phyloP scores from a whole-genome alignment of 176 grass and related monocot species.

The Cenchrus americanus region DNA sequence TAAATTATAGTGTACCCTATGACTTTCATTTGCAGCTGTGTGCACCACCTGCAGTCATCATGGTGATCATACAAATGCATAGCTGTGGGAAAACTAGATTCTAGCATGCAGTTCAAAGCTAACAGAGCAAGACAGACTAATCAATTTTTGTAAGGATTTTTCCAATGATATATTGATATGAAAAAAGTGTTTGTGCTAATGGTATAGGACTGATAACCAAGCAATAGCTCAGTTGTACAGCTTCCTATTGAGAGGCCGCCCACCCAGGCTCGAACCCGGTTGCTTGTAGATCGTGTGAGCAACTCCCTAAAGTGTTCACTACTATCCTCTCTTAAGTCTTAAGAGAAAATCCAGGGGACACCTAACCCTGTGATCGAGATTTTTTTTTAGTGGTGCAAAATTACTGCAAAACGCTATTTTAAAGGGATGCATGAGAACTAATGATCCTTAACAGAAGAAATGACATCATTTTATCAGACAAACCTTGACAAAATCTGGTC shows the following conservation, averaged over 20 bases:
- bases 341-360: background rate
- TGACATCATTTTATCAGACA: slow-evolving; percentile 31
- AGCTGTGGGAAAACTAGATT: background rate
- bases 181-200: background rate
- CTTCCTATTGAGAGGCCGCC: background rate
- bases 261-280: background rate
- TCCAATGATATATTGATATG: background rate
- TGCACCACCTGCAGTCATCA: background rate
- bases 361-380: background rate
- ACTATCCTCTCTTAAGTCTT: background rate
- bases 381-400: background rate
- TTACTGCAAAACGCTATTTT: slow-evolving; percentile 3
- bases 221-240: background rate
- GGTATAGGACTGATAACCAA: background rate
- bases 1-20: background rate
- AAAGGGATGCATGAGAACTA: slow-evolving; percentile 14
- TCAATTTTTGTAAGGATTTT: background rate
- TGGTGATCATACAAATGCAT: slow-evolving; percentile 8
- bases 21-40: slow-evolving; percentile 8
- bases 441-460: slow-evolving; percentile 29
- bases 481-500: slow-evolving; percentile 98
- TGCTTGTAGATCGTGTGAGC: background rate
- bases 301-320: background rate
- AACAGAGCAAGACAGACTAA: background rate
- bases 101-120: background rate